Base-by-base conservation (phyloP, 768 basidiomycete genomes). In the Naganishia friedmannii region DNA sequence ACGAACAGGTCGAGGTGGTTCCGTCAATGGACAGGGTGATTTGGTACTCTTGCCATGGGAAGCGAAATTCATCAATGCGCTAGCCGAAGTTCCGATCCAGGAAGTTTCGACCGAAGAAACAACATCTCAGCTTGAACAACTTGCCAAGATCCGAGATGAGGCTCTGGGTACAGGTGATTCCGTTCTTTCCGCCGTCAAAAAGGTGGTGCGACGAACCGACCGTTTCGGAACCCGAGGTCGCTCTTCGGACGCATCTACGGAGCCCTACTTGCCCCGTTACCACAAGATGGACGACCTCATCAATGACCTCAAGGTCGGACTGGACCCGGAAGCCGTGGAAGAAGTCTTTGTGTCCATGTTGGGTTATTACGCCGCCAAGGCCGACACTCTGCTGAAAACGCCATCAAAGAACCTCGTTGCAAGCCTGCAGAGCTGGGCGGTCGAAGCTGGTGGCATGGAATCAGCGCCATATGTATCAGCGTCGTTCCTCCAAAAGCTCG, bases 1-100 rank as follows among this genome's bases (percentile, higher is more conserved):
- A 3, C 86, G 92, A 67, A 92, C 93, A 0, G 92, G 90, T 26
- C 87, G 92, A 73, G 89, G 86, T 1, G 84, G 84, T 9, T 79
- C 77, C 51, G 83, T 83, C 19, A 75, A 80, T 9, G 89, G 88
- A 3, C 86, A 90, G 65, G 91, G 90, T 1, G 93, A 96, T 80
- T 80, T 93, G 48, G 84, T 94, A 34, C 83, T 93, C 42, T 83
- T 89, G 17, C 89, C 90, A 17, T 92, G 88, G 86, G 93, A 97
- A 77, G 80, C 84, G 45, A 86, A 85, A 19, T 94, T 89, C 78
- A 82, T 89, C 70, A 83, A 84, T 13, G 83, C 87, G 73, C 83
- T 94, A 57, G 83, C 83, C 17, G 84, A 86, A 53, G 85, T 95
- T 46, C 90, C 92, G 0, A 83, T 96, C 66, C 87, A 88, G 76